Conservation (phyloP, 1,139 yeast genomes). For the Candida mesenterica region DNA sequence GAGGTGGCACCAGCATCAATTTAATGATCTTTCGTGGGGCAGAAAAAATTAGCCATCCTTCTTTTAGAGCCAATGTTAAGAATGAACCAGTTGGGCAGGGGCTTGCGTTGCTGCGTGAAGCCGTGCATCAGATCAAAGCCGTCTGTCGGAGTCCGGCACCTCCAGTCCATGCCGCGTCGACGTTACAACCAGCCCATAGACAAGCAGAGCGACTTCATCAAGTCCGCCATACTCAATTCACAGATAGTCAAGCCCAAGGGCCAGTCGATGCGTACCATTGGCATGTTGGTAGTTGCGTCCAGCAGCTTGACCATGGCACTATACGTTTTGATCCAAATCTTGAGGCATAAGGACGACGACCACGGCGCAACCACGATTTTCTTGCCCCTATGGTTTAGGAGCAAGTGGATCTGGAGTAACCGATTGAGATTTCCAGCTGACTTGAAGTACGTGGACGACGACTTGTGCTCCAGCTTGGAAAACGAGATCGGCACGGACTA, state of each 20-base stretch:
- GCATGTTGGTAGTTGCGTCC: constrained; percentile 22
- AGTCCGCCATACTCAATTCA: constrained; percentile 6
- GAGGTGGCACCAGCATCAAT: too few relatives aligned
- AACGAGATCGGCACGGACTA: constrained; percentile 15
- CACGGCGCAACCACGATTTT: constrained; percentile 17
- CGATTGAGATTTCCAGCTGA: constrained; percentile 19
- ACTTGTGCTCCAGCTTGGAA: constrained; percentile 16
- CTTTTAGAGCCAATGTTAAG: too few relatives aligned
- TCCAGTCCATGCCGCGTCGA: too few relatives aligned
- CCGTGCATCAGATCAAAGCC: too few relatives aligned
- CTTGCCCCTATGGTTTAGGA: constrained; percentile 35
- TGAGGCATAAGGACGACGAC: constrained; percentile 16
- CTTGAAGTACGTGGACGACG: constrained; percentile 27
- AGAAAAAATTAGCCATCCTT: too few relatives aligned
- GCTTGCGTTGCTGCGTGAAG: too few relatives aligned
- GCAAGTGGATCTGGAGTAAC: constrained; percentile 23
- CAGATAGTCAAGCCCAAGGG: constrained; percentile 9
- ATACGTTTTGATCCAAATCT: constrained; percentile 24
- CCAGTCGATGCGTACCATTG: constrained; percentile 23
- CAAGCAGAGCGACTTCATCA: constrained; percentile 1
- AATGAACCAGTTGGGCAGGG: too few relatives aligned
- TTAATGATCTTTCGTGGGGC: too few relatives aligned
- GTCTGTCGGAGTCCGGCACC: too few relatives aligned
- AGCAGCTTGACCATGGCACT: constrained; percentile 25
- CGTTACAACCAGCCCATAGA: too few relatives aligned